Evolutionary conservation across 176 grass and related monocot species (phyloP).

Genomic region (Bonia amplexicaulis): DNA sequence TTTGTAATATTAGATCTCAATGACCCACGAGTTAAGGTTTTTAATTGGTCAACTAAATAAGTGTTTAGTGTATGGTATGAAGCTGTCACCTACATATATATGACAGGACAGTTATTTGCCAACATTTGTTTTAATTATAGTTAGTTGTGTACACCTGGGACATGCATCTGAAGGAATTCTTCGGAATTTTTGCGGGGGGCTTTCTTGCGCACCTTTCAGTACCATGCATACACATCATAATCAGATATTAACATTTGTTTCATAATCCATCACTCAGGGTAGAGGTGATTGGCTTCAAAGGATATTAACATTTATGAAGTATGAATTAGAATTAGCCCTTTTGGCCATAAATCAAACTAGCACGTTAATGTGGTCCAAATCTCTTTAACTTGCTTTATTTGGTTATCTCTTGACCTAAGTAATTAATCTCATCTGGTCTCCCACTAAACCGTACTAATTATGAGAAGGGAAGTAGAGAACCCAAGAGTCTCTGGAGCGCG

Average conservation of each 20-base stretch:
- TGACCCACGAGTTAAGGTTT: conserved; percentile 18
- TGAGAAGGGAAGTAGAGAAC: not conserved
- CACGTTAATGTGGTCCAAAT: not conserved
- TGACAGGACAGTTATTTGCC: not conserved
- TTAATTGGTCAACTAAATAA: not conserved
- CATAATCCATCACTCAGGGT: too few relatives aligned
- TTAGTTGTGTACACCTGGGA: not conserved
- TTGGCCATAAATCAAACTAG: not conserved
- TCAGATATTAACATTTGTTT: too few relatives aligned
- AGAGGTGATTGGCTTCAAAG: not conserved
- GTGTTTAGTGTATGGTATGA: not conserved
- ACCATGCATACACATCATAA: not conserved
- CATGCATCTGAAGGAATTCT: not conserved
- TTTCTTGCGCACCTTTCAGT: not conserved
- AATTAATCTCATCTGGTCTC: not conserved
- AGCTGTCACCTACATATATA: not conserved
- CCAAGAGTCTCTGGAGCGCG: too few relatives aligned
- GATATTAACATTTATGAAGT: not conserved
- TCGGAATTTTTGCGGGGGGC: not conserved
- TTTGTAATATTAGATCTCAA: conserved; percentile 4
- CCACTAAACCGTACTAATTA: conserved; percentile 3
- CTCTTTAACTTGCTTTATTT: not conserved
- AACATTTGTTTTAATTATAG: not conserved
- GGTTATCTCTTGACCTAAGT: not conserved
- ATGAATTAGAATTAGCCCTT: not conserved